These are phyloP conservation scores for Panicum miliaceum DNA, from an alignment of 176 grass and related monocot genomes.

Conservation along the genomic window DNA sequence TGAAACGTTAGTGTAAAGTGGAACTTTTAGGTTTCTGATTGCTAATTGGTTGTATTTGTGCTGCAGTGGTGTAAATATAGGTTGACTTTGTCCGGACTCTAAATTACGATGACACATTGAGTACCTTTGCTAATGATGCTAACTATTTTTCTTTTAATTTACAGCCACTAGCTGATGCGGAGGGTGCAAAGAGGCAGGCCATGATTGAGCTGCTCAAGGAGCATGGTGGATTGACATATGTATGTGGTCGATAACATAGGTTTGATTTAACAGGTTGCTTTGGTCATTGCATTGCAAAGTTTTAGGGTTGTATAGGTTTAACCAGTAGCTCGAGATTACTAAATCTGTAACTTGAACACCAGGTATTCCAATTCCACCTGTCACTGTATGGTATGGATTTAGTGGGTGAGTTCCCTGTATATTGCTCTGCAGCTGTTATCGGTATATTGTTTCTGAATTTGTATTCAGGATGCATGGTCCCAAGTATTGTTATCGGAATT, in stretches of 20 bases:
- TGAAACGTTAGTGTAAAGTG: background rate
- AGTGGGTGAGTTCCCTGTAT: slow-evolving; percentile 56
- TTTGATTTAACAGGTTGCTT: slow-evolving; percentile 19
- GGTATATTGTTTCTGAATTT: slow-evolving; percentile 36
- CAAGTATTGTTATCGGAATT: slow-evolving; percentile 29
- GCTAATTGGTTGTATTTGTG: slow-evolving; percentile 20
- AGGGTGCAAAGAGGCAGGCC: slow-evolving; percentile 76
- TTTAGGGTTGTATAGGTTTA: slow-evolving; percentile 32
- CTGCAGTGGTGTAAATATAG: background rate
- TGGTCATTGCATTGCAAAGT: slow-evolving; percentile 24
- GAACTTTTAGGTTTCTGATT: background rate
- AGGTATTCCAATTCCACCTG: slow-evolving; percentile 53
- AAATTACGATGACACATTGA: background rate
- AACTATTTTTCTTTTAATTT: slow-evolving; percentile 24
- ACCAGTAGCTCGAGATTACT: slow-evolving; percentile 48
- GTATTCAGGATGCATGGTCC: slow-evolving; percentile 41
- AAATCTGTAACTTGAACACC: slow-evolving; percentile 52
- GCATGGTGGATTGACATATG: slow-evolving; percentile 85
- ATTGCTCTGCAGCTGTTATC: slow-evolving; percentile 43
- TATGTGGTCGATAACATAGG: slow-evolving; percentile 46
- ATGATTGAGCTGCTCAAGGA: slow-evolving; percentile 85
- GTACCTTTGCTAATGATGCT: slow-evolving; percentile 9
- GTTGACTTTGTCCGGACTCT: background rate
- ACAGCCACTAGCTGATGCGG: slow-evolving; percentile 94
- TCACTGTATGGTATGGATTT: slow-evolving; percentile 53